Percentiles rank a stretch among this genome's conserved stretches.
phyloP scores from a whole-genome alignment of 495 filamentous ascomycete species.

The Astrocystis sublimbata region DNA sequence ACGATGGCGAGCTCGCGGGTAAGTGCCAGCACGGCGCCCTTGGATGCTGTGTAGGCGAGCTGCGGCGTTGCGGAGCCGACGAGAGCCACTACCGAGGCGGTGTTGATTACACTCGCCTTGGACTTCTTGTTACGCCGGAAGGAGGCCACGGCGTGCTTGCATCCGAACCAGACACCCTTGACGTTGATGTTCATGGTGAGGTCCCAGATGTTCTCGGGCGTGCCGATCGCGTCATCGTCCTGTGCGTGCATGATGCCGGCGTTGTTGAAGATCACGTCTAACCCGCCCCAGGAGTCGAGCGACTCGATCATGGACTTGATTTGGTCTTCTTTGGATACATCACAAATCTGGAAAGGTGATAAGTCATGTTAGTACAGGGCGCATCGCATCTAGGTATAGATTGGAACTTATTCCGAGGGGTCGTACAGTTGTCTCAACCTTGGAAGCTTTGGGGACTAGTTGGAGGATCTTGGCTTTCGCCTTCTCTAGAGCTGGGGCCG shows the following conservation, averaged over 20 bases:
- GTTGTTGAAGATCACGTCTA: slow-evolving; percentile 98
- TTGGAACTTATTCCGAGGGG: not conserved
- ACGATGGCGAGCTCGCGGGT: slow-evolving; percentile 82
- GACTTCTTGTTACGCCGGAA: slow-evolving; percentile 79
- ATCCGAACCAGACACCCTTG: slow-evolving; percentile 97
- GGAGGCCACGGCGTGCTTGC: slow-evolving; percentile 86
- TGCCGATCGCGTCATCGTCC: slow-evolving; percentile 83
- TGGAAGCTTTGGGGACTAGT: slow-evolving; percentile 62
- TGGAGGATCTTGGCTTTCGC: slow-evolving; percentile 69
- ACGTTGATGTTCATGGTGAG: slow-evolving; percentile 93
- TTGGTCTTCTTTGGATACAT: slow-evolving; percentile 70
- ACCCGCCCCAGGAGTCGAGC: slow-evolving; percentile 83
- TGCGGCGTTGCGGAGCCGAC: slow-evolving; percentile 95
- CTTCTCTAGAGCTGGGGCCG: slow-evolving; percentile 66
- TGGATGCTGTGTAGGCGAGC: slow-evolving; percentile 91
- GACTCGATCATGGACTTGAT: slow-evolving; percentile 69
- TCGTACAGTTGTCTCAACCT: slow-evolving; percentile 59
- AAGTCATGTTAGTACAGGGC: not conserved
- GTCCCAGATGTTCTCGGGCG: slow-evolving; percentile 92
- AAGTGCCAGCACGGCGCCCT: slow-evolving; percentile 88
- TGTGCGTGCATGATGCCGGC: slow-evolving; percentile 95
- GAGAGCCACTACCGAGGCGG: slow-evolving; percentile 87
- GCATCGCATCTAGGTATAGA: not conserved
- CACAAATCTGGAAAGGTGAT: slow-evolving; percentile 43
- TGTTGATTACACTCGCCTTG: slow-evolving; percentile 86